These are phyloP conservation scores for Zizania latifolia DNA, from an alignment of 176 grass and related monocot species.

Conservation along the genomic window DNA sequence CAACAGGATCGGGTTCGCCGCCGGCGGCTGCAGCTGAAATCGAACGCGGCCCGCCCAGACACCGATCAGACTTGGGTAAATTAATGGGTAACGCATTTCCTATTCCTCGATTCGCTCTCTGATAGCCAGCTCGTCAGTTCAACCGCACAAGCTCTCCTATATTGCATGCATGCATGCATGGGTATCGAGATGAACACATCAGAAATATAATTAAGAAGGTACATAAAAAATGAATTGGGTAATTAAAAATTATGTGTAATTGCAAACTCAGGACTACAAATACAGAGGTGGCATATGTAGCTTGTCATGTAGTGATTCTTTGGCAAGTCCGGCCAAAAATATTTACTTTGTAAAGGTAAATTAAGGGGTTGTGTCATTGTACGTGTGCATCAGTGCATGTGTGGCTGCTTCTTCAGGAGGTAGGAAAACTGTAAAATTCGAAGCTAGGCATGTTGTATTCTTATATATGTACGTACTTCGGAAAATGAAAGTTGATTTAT, in stretches of 20 bases:
- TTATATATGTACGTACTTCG: not conserved
- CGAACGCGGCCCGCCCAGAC: not conserved
- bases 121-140: not conserved
- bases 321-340: not conserved
- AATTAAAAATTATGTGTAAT: not conserved
- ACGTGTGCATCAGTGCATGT: not conserved
- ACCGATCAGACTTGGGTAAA: not conserved
- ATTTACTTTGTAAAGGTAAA: slow-evolving; percentile 21
- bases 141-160: not conserved
- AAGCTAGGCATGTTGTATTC: not conserved
- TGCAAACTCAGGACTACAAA: not conserved
- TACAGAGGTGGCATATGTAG: slow-evolving; percentile 1
- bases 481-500: not conserved
- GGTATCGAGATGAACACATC: not conserved
- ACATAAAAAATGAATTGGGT: not conserved
- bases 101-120: not conserved
- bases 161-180: not conserved
- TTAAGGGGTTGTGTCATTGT: not conserved
- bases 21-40: slow-evolving; percentile 52
- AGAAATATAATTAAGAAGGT: not conserved
- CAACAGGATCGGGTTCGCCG: slow-evolving; percentile 61
- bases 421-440: not conserved
- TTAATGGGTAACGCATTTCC: not conserved
- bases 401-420: not conserved
- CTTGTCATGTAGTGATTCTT: slow-evolving; percentile 9